These are phyloP conservation scores for Heracleum sosnowskyi DNA, from an alignment of 129 eudicot genomes.

Conservation along the genomic window DNA sequence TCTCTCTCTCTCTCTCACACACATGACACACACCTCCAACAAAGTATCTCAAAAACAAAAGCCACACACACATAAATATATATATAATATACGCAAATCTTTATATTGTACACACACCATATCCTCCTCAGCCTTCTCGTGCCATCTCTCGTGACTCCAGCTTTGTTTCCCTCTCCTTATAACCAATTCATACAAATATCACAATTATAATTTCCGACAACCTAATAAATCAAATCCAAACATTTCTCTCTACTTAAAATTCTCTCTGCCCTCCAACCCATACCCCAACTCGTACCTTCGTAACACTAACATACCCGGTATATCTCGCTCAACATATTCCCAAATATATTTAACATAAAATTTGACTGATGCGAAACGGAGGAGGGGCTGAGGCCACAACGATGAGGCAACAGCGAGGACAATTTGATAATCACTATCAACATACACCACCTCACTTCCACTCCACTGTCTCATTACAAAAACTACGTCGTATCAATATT, in stretches of 20 bases:
- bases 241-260: neutral
- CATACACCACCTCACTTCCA: constrained; percentile 56
- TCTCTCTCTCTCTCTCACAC: too few relatives aligned
- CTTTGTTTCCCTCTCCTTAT: constrained; percentile 2
- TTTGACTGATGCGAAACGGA: constrained; percentile 19
- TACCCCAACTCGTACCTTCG: neutral
- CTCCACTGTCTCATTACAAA: constrained; percentile 53
- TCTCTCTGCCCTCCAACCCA: neutral
- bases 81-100: too few relatives aligned
- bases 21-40: neutral
- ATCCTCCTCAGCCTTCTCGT: constrained; percentile 22
- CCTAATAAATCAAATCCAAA: neutral
- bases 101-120: neutral
- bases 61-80: neutral
- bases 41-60: neutral
- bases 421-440: constrained; percentile 17
- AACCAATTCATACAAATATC: neutral
- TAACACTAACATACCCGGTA: neutral
- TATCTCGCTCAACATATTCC: neutral
- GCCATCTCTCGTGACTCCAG: constrained; percentile 44
- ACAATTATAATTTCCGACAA: neutral
- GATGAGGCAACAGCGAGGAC: neutral
- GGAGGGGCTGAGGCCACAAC: constrained; percentile 42
- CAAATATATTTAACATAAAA: neutral
- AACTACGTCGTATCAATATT: constrained; percentile 55